These are phyloP conservation scores for Podaxis sp. DNA, from an alignment of 768 basidiomycete species.

Conservation along the genomic window DNA sequence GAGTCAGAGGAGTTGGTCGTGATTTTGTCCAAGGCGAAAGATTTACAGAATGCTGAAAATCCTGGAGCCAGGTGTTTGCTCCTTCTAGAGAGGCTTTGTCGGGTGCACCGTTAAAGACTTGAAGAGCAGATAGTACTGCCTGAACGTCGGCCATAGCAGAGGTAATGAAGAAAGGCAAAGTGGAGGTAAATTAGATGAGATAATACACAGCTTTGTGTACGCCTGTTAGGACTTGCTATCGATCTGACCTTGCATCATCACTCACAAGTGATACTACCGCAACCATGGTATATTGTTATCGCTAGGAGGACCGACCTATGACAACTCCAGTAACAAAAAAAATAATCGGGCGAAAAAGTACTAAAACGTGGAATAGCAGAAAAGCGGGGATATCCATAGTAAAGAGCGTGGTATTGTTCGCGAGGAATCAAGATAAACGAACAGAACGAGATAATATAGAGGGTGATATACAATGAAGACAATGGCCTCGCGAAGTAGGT, in stretches of 20 bases:
- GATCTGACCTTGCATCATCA: not conserved
- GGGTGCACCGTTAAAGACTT: constrained; percentile 78
- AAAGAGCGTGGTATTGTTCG: constrained; percentile 61
- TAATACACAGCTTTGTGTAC: constrained; percentile 15
- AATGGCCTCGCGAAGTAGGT: constrained; percentile 26
- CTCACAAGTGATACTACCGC: not conserved
- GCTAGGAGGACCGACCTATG: constrained; percentile 34
- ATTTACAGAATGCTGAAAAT: constrained; percentile 99
- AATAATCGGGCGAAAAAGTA: constrained; percentile 38
- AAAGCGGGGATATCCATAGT: constrained; percentile 53
- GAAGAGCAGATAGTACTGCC: constrained; percentile 71
- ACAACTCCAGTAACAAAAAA: constrained; percentile 45
- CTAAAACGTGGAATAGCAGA: constrained; percentile 50
- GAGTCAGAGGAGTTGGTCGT: constrained; percentile 65
- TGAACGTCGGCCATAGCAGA: constrained; percentile 65
- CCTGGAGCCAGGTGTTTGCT: constrained; percentile 95
- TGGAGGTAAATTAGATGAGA: constrained; percentile 18
- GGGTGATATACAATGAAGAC: constrained; percentile 41
- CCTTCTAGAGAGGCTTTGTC: constrained; percentile 80
- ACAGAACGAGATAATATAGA: constrained; percentile 35
- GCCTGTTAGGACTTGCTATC: constrained; percentile 19
- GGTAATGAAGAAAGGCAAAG: constrained; percentile 22
- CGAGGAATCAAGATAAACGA: constrained; percentile 49
- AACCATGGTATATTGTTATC: constrained; percentile 48
- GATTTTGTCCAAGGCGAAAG: constrained; percentile 71